Conservation (phyloP, 805 yeast species). For the Danielia reshetovae region DNA sequence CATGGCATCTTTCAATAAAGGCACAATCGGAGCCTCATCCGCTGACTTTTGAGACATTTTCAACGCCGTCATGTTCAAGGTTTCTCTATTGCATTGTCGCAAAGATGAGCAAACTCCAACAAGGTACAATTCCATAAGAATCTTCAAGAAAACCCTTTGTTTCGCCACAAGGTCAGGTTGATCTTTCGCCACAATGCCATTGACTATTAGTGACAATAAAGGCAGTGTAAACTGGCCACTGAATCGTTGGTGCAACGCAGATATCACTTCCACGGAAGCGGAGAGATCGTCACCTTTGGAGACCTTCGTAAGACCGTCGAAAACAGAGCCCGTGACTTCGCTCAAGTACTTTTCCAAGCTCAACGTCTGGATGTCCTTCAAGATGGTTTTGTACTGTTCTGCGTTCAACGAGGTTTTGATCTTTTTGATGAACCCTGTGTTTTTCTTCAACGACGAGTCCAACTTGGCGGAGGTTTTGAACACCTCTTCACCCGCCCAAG, state of each 20-base stretch:
- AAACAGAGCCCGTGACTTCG: conserved; percentile 60
- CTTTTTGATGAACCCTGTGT: conserved; percentile 74
- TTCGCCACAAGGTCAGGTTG: conserved; percentile 4
- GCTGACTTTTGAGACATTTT: neutral
- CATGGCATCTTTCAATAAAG: conserved; percentile 28
- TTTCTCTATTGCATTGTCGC: conserved; percentile 12
- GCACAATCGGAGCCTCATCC: conserved; percentile 13
- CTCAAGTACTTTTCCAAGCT: conserved; percentile 71
- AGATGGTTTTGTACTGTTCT: conserved; percentile 43
- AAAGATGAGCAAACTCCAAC: conserved; percentile 9
- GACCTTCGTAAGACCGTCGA: conserved; percentile 57
- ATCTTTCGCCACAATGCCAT: conserved; percentile 5
- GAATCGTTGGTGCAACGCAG: conserved; percentile 78
- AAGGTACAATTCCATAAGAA: conserved; percentile 12
- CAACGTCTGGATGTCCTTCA: conserved; percentile 59
- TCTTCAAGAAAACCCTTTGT: conserved; percentile 9
- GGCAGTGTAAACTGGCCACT: conserved; percentile 14
- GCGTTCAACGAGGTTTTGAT: conserved; percentile 53
- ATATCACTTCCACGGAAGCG: conserved; percentile 63
- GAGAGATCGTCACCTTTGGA: conserved; percentile 52
- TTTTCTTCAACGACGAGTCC: conserved; percentile 79
- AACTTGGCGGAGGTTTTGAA: conserved; percentile 28
- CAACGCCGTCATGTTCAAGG: conserved; percentile 5
- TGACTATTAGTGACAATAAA: conserved; percentile 10
- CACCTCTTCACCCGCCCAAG: conserved; percentile 49